A percentile compares a stretch with the other conserved stretches of the same genome.
Evolutionary conservation across 805 yeast species (phyloP).

Genomic region (Maudiozyma saulgeensis): DNA sequence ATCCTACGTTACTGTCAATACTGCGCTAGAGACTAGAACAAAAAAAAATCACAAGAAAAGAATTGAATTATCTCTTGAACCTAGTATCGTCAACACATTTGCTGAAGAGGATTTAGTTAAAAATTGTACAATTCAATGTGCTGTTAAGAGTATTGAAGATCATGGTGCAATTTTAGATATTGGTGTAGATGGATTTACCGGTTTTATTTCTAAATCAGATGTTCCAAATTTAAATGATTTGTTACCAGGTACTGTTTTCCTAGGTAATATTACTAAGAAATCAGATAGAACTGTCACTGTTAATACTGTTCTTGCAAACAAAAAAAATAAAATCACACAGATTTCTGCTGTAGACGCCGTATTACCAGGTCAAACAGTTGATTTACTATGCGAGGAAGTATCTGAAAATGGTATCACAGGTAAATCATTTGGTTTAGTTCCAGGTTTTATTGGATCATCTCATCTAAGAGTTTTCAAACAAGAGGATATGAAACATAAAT

Average conservation of each 20-base stretch:
- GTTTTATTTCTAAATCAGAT: constrained; percentile 70
- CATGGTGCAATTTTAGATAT: constrained; percentile 76
- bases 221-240: constrained; percentile 35
- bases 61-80: constrained; percentile 65
- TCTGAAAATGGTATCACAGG: constrained; percentile 56
- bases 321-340: constrained; percentile 40
- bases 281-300: constrained; percentile 40
- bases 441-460: constrained; percentile 59
- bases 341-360: constrained; percentile 71
- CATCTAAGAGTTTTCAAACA: constrained; percentile 45
- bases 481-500: constrained; percentile 49
- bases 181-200: constrained; percentile 51
- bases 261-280: constrained; percentile 47
- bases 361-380: constrained; percentile 77
- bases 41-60: constrained; percentile 43
- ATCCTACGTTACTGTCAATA: constrained; percentile 58
- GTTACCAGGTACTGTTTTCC: constrained; percentile 56
- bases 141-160: constrained; percentile 77
- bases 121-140: constrained; percentile 55
- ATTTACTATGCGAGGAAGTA: constrained; percentile 56
- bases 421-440: constrained; percentile 64
- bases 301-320: constrained; percentile 39
- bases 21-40: constrained; percentile 32
- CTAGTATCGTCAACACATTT: constrained; percentile 59
- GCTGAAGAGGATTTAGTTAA: constrained; percentile 60